Percentiles rank a stretch among this genome's conserved stretches.
Conservation (phyloP, 768 basidiomycete species). For the Lentinula guzmanii region DNA sequence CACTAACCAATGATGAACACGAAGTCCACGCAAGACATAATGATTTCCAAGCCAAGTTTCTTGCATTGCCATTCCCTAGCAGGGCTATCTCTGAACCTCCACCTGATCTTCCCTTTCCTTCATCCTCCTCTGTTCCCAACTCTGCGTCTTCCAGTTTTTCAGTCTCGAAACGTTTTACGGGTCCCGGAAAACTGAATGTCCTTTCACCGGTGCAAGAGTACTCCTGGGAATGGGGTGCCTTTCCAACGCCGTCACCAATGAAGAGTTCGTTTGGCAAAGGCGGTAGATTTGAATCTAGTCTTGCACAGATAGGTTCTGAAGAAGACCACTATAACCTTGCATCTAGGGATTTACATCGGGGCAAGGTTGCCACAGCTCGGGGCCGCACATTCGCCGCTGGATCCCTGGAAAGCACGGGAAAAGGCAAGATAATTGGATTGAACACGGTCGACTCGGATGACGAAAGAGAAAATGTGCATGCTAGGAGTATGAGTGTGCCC, state of each 20-base stretch:
- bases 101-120: slow-evolving; percentile 31
- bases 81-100: slow-evolving; percentile 62
- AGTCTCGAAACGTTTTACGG: neutral
- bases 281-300: slow-evolving; percentile 27
- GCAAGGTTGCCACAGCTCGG: neutral
- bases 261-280: slow-evolving; percentile 45
- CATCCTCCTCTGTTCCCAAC: neutral
- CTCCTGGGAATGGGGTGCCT: slow-evolving; percentile 92
- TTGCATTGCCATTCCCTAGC: slow-evolving; percentile 27
- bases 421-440: slow-evolving; percentile 14
- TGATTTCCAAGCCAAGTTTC: slow-evolving; percentile 6
- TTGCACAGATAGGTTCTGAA: slow-evolving; percentile 4
- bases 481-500: slow-evolving; percentile 54
- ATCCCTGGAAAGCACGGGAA: slow-evolving; percentile 17
- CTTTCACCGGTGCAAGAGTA: slow-evolving; percentile 52
- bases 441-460: slow-evolving; percentile 19
- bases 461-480: slow-evolving; percentile 15
- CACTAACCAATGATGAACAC: slow-evolving; percentile 14
- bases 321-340: neutral
- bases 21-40: slow-evolving; percentile 3
- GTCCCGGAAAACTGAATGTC: slow-evolving; percentile 1
- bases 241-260: slow-evolving; percentile 75
- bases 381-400: neutral
- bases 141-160: neutral
- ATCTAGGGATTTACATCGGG: neutral